Percentiles rank a stretch among this genome's conserved stretches.
These are phyloP conservation scores for Paraleonurus japonicus DNA, from an alignment of 257 asterid genomes.

Conservation along the genomic window DNA sequence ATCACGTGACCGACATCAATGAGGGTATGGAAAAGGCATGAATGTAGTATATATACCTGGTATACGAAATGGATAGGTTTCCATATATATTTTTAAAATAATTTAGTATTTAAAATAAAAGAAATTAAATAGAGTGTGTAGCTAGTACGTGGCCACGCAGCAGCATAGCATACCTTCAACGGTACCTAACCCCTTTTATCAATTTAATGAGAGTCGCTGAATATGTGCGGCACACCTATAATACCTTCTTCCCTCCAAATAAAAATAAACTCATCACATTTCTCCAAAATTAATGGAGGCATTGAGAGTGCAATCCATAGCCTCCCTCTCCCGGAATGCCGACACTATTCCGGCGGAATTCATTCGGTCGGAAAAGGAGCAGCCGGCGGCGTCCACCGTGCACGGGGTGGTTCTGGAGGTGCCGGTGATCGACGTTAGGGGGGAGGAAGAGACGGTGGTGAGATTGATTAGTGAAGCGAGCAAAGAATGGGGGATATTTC, in stretches of 20 bases:
- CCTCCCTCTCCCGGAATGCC: conserved; percentile 29
- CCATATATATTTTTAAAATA: background rate
- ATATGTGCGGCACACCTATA: background rate
- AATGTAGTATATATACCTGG: no score
- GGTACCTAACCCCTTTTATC: background rate
- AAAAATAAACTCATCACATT: no score
- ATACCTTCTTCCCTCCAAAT: no score
- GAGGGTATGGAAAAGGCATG: no score
- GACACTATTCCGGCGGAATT: conserved; percentile 47
- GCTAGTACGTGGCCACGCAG: background rate
- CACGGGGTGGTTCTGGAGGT: conserved; percentile 46
- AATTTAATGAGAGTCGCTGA: background rate
- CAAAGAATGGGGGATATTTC: conserved; percentile 60
- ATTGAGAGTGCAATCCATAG: conserved; percentile 48
- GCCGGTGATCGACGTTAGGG: conserved; percentile 50
- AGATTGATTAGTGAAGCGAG: conserved; percentile 38
- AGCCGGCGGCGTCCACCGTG: conserved; percentile 52
- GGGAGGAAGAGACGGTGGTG: conserved; percentile 17
- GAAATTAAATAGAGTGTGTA: no score
- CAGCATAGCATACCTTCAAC: background rate
- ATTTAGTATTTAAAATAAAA: background rate
- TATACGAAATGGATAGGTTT: no score
- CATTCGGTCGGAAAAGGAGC: conserved; percentile 47
- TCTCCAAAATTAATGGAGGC: background rate
- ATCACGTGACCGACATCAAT: no score